phyloP scores from a whole-genome alignment of 1,284 basidiomycete genomes.

The Acaromyces ingoldii region DNA sequence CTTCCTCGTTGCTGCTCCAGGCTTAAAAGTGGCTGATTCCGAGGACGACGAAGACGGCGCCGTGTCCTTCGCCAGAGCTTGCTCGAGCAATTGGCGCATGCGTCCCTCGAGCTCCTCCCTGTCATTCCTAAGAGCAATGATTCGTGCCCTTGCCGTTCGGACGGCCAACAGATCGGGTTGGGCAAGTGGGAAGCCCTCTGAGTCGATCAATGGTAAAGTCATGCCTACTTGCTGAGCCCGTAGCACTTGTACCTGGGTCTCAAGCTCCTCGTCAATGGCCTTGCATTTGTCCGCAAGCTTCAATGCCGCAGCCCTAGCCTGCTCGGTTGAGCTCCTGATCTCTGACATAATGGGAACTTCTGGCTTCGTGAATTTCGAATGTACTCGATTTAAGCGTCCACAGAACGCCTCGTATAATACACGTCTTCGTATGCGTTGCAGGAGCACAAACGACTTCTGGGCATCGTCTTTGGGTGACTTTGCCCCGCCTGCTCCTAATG shows the following conservation, averaged over 20 bases:
- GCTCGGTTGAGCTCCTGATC: not conserved
- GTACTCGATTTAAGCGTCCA: too few species aligned
- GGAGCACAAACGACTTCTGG: too few species aligned
- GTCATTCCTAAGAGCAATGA: slow-evolving; percentile 34
- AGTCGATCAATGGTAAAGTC: slow-evolving; percentile 25
- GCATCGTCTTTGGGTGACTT: too few species aligned
- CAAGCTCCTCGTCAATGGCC: slow-evolving; percentile 19
- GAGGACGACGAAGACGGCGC: not conserved
- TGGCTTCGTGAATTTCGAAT: too few species aligned
- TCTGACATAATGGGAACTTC: too few species aligned
- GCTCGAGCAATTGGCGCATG: slow-evolving; percentile 21
- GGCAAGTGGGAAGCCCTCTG: slow-evolving; percentile 32
- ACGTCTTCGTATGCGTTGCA: too few species aligned
- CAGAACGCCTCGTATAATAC: too few species aligned
- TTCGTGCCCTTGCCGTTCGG: slow-evolving; percentile 22
- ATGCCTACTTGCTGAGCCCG: slow-evolving; percentile 21
- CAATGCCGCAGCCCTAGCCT: slow-evolving; percentile 1
- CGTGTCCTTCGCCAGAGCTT: slow-evolving; percentile 8
- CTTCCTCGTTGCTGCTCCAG: not conserved
- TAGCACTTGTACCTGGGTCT: slow-evolving; percentile 18
- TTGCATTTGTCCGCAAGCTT: slow-evolving; percentile 6
- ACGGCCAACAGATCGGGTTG: slow-evolving; percentile 35
- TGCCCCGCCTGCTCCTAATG: too few species aligned
- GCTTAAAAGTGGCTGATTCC: not conserved
- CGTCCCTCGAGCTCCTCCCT: slow-evolving; percentile 19